Base-by-base conservation (phyloP, 306 rosid genomes). In the Sphenostylis stenocarpa region DNA sequence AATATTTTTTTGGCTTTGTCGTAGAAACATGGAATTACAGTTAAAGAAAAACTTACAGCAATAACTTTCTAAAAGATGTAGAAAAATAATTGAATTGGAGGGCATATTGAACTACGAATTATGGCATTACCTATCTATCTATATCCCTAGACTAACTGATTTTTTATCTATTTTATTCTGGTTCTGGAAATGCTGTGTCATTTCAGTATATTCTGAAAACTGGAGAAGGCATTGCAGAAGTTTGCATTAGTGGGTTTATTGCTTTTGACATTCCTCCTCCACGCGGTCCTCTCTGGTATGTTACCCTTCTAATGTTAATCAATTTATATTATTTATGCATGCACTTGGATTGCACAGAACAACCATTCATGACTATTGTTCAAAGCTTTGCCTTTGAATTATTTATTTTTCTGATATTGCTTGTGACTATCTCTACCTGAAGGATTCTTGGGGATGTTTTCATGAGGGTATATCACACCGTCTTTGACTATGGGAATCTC, bases 391-490 rank as follows among this genome's bases (percentile, higher is more conserved):
- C 19, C 7, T 0, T 38, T 38, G 43, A 38, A 28, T 38, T 19
- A 23, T 23, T 19, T 4, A 23, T 64, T 65, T 21, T 53, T 41
- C 21, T 43, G 23, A 79, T 21, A 5, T 1, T 58, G 41, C 4
- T n/a, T 16, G 24, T 49, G 23, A 58, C 34, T 20, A n/a, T 49
- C 29, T 29, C 28, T 49, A 8, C 62, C 24, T 78, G 69, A 73
- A 83, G 87, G 87, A 77, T 83, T 80, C 90, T 91, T 78, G 98
- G 98, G 19, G 96, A 93, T 79, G 75, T 88, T 15, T 91, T 93
- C 77, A 93, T 89, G 97, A 87, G 98, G 76, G 85, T 70, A 9
- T 93, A 91, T 82, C 98, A 93, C 83, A 93, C 98, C 0, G 78
- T 93, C 73, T 93, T 93, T 39, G 97, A 93, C 81, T 89, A 77